Evolutionary conservation across 202 grass and related monocot species (phyloP), one percentile per base, ranked within the genome.

Genomic region (Hordeum pubiflorum): DNA sequence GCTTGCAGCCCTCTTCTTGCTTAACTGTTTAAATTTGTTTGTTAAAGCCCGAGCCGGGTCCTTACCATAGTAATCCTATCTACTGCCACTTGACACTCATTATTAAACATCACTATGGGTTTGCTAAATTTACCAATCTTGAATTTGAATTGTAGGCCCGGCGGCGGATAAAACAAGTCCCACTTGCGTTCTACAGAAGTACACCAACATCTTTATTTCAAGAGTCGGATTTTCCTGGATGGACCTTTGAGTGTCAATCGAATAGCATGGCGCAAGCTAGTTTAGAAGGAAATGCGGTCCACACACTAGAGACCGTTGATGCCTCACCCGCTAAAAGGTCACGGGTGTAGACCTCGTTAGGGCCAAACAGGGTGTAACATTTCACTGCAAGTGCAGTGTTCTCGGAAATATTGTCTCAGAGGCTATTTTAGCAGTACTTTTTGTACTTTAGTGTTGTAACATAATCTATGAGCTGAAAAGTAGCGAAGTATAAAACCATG

Each of bases 111-210:
- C 44, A 46, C n/a, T 64, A 81, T 39, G 15, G 70, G 32, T 75
- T 75, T 13, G 0, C 58, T 36, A 60, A 36, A 36, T 37, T 86
- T 29, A 74, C 78, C 33, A 58, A 78, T 22, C 38, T 72, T 74
- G 36, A 69, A 38, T 58, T 84, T 63, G 23, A 80, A 80, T 91
- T 95, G 91, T 85, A 99, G 92, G 86, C 87, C 22, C 77, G 92
- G 21, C 81, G 90, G 41, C 81, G 96, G 75, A 91, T 99, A 95
- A 98, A 99, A 84, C 96, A 95, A 81, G 90, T 95, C 34, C 92
- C 96, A 26, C 86, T 98, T 83, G 96, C 95, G 74, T 98, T 95
- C 87, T 98, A 93, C 80, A 91, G 81, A 86, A 82, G 74, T 79
- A 91, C 90, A 18, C 92, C 92, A 52, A 85, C 54, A 46, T 88